phyloP scores from a whole-genome alignment of 1,139 yeast genomes.

The Saccharomyces hybrid region DNA sequence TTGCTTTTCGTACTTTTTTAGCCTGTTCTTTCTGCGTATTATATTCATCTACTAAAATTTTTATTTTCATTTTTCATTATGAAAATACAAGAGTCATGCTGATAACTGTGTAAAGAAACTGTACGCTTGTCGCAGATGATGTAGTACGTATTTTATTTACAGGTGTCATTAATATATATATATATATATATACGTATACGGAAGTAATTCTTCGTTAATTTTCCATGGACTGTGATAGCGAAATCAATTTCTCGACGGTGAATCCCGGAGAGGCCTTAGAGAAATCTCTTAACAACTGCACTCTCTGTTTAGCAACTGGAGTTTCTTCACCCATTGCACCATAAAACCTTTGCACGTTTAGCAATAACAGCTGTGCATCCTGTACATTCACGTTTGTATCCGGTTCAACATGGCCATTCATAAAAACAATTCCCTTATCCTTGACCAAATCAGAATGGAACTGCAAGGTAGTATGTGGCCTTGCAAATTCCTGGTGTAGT shows the following conservation, averaged over 20 bases:
- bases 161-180: not conserved
- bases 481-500: constrained; percentile 82
- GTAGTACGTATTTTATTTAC: not conserved
- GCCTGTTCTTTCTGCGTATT: not conserved
- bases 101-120: not conserved
- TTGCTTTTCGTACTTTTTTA: not conserved
- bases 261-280: constrained; percentile 61
- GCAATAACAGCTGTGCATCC: constrained; percentile 69
- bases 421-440: constrained; percentile 59
- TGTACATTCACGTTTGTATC: constrained; percentile 54
- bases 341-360: constrained; percentile 83
- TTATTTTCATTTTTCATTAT: not conserved
- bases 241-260: constrained; percentile 55
- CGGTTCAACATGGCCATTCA: constrained; percentile 79
- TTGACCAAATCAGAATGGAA: constrained; percentile 74
- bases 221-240: constrained; percentile 67
- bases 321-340: constrained; percentile 51
- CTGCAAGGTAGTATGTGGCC: constrained; percentile 87
- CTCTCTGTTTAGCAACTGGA: constrained; percentile 41
- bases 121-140: not conserved
- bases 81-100: not conserved
- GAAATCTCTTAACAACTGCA: constrained; percentile 55
- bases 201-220: constrained; percentile 20
- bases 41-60: not conserved
- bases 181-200: not conserved